phyloP scores from a whole-genome alignment of 2,329 filamentous ascomycete species.

The Fusarium coffeatum region DNA sequence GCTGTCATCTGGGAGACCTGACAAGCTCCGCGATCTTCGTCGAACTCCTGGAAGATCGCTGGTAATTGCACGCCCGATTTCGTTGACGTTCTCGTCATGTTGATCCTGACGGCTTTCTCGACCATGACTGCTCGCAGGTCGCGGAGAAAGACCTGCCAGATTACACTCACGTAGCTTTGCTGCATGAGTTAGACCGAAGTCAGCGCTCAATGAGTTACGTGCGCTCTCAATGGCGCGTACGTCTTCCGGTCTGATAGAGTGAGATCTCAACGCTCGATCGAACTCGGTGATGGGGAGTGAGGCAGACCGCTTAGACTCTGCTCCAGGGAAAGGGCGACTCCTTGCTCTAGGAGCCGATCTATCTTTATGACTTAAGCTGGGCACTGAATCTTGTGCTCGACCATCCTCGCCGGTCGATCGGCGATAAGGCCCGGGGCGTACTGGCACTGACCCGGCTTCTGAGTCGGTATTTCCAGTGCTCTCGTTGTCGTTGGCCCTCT shows the following conservation, averaged over 20 bases:
- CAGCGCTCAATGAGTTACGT: slow-evolving; percentile 64
- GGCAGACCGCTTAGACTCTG: slow-evolving; percentile 64
- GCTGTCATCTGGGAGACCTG: slow-evolving; percentile 59
- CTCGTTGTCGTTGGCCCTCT: slow-evolving; percentile 53
- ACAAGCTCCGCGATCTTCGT: slow-evolving; percentile 70
- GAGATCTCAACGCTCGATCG: slow-evolving; percentile 69
- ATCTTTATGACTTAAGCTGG: slow-evolving; percentile 30
- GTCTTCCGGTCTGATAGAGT: slow-evolving; percentile 69
- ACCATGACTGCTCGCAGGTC: slow-evolving; percentile 70
- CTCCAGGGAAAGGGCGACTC: slow-evolving; percentile 51
- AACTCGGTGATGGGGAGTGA: slow-evolving; percentile 71
- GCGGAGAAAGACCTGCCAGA: slow-evolving; percentile 67
- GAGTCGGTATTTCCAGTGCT: slow-evolving; percentile 42
- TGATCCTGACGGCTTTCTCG: slow-evolving; percentile 56
- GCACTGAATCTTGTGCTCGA: slow-evolving; percentile 26
- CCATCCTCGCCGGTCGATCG: slow-evolving; percentile 32
- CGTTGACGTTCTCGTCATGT: slow-evolving; percentile 59
- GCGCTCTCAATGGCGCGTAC: slow-evolving; percentile 64
- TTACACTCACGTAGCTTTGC: slow-evolving; percentile 53
- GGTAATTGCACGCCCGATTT: slow-evolving; percentile 72
- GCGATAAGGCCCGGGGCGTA: slow-evolving; percentile 42
- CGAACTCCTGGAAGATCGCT: slow-evolving; percentile 62
- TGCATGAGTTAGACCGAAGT: slow-evolving; percentile 53
- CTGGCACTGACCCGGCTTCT: slow-evolving; percentile 38
- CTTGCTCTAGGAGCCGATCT: slow-evolving; percentile 53